phyloP scores from a whole-genome alignment of 352 stramenopile species.

The Globisporangium nodosum region DNA sequence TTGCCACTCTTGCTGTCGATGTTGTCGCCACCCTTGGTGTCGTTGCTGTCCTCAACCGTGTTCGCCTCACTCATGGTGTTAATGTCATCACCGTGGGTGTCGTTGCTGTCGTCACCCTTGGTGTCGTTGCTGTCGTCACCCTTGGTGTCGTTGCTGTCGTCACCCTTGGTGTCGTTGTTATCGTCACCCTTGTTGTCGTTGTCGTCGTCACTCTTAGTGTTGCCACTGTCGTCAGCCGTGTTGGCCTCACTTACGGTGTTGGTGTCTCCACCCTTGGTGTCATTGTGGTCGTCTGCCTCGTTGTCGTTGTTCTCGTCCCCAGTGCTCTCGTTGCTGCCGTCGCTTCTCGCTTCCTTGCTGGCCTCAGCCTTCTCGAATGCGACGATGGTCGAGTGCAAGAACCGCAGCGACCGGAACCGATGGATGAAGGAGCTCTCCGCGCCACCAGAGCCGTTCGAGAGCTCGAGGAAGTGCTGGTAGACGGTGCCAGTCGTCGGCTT shows the following conservation, averaged over 20 bases:
- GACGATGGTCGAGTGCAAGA: slow-evolving; percentile 1
- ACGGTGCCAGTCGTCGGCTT: slow-evolving; percentile 1
- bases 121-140: background rate
- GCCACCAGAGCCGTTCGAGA: background rate
- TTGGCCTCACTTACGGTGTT: background rate
- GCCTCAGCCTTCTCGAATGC: background rate
- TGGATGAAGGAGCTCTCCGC: slow-evolving; percentile 1
- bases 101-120: background rate
- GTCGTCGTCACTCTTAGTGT: background rate
- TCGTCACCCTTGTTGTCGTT: background rate
- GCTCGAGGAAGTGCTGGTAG: slow-evolving; percentile 1
- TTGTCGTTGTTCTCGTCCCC: background rate
- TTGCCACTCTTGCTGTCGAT: too few relatives aligned
- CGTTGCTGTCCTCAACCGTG: background rate
- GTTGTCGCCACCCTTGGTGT: background rate
- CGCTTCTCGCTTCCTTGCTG: background rate
- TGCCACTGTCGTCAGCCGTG: background rate
- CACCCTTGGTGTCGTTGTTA: background rate
- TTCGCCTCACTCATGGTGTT: background rate
- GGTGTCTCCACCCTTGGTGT: too few relatives aligned
- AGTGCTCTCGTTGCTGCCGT: background rate
- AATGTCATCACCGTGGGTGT: too few relatives aligned
- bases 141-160: background rate
- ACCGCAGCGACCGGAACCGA: background rate
- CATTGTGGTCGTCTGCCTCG: background rate